Percentiles rank a stretch among this genome's conserved stretches.
Evolutionary conservation across 106 monocot genomes (phyloP).

Genomic region (Platanthera zijinensis): DNA sequence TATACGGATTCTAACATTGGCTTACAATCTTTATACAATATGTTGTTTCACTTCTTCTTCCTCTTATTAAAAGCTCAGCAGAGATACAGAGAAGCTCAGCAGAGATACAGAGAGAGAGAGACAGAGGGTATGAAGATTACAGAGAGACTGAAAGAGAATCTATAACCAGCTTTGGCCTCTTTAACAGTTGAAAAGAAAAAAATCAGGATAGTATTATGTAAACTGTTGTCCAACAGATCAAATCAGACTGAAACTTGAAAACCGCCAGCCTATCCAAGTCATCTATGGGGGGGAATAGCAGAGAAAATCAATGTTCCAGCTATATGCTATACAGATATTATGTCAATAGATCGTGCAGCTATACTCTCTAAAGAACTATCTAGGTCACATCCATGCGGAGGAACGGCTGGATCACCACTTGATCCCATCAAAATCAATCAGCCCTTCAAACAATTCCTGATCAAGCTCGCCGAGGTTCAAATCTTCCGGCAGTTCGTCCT

Average conservation of each 20-base stretch:
- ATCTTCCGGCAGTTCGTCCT: constrained; percentile 25
- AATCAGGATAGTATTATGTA: neutral
- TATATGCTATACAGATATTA: neutral
- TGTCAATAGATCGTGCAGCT: neutral
- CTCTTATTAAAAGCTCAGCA: too few relatives aligned
- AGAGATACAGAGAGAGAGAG: too few relatives aligned
- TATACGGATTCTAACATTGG: too few relatives aligned
- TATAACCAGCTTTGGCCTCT: too few relatives aligned
- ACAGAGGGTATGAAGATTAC: too few relatives aligned
- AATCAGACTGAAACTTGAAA: neutral
- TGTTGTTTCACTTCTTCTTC: too few relatives aligned
- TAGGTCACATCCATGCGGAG: neutral
- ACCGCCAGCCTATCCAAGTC: constrained; percentile 2
- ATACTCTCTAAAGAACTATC: neutral
- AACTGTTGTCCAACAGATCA: neutral
- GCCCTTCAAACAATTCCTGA: constrained; percentile 6
- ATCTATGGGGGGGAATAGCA: too few relatives aligned
- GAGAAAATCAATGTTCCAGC: neutral
- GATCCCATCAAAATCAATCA: constrained; percentile 5
- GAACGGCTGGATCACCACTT: neutral
- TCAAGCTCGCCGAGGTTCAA: constrained; percentile 33
- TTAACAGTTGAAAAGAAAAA: neutral
- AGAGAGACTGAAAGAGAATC: too few relatives aligned
- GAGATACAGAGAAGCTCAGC: too few relatives aligned
- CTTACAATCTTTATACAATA: too few relatives aligned